Percentiles rank a stretch among this genome's conserved stretches.
These are phyloP conservation scores for Phytophthora constricta DNA, from an alignment of 352 stramenopile genomes.

Conservation along the genomic window DNA sequence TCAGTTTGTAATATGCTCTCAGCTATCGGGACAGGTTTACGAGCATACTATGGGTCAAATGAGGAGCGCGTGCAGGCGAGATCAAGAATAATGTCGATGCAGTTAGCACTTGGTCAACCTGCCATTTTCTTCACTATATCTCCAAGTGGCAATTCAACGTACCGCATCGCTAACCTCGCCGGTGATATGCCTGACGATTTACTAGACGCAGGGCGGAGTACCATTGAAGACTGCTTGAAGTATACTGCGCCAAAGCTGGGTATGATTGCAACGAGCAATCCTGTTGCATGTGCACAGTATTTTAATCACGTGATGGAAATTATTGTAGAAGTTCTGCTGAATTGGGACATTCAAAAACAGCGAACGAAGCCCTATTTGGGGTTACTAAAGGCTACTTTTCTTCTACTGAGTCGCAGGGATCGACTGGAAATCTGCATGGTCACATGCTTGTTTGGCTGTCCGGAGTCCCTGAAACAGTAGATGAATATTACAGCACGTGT, in stretches of 20 bases:
- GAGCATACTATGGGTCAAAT: background rate
- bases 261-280: background rate
- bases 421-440: background rate
- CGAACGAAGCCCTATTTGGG: no score
- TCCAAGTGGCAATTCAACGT: background rate
- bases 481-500: no score
- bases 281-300: background rate
- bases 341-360: conserved; percentile 11
- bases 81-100: background rate
- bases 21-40: background rate
- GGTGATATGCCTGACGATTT: background rate
- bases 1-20: background rate
- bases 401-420: background rate
- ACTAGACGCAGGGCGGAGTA: background rate
- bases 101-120: background rate
- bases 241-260: background rate
- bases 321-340: background rate
- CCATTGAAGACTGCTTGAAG: background rate
- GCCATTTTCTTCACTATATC: background rate
- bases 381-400: background rate
- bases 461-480: no score
- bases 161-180: background rate
- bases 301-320: conserved; percentile 1
- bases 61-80: background rate
- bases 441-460: no score